Evolutionary conservation across 192 early-diverging fungal genomes (phyloP), one percentile per base, ranked within the genome.

Genomic region (Podila minutissima): DNA sequence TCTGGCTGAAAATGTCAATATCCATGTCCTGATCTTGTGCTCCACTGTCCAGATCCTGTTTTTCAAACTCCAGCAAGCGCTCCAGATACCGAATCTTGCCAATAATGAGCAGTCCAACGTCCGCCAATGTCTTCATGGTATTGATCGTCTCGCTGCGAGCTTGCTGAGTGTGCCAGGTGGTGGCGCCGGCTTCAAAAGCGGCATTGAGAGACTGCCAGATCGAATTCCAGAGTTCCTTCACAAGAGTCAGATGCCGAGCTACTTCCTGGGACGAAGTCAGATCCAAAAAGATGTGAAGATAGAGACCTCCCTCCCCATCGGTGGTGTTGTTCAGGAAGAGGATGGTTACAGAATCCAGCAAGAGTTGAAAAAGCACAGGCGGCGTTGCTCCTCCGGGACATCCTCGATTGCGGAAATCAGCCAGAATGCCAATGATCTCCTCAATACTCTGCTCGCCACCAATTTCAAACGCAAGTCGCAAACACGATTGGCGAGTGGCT

Each of bases 61-160:
- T 79, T 33, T 79, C 76, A 68, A 79, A 79, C 32, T 79, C 66
- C 20, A 79, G 60, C 12, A 79, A 66, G 8, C 70, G 76, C 24
- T 79, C 76, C 66, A 79, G 64, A 35, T 79, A 79, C 0, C 70
- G 70, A 46, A 79, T 79, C 55, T 79, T 72, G 15, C 76, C 76
- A 31, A 79, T 79, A 4, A 79, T 64, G 26, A 79, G 35, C 9
- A 67, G 37, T 7, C 70, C 76, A 5, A 79, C 76, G 26, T 79
- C 66, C 13, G 65, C 61, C 13, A 79, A 69, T 28, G 63, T 41
- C 48, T 63, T 79, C 76, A 79, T 79, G 0, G 76, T 79, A 51
- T 50, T 72, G 58, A 79, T 71, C 10, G 76, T 79, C 22, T 79
- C 76, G 20, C 41, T 46, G 20, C 76, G 70, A 12, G 71, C 76